A percentile compares a stretch with the other conserved stretches of the same genome.
Evolutionary conservation across 2,329 filamentous ascomycete genomes (phyloP).

Genomic region (Xylaria sp.): DNA sequence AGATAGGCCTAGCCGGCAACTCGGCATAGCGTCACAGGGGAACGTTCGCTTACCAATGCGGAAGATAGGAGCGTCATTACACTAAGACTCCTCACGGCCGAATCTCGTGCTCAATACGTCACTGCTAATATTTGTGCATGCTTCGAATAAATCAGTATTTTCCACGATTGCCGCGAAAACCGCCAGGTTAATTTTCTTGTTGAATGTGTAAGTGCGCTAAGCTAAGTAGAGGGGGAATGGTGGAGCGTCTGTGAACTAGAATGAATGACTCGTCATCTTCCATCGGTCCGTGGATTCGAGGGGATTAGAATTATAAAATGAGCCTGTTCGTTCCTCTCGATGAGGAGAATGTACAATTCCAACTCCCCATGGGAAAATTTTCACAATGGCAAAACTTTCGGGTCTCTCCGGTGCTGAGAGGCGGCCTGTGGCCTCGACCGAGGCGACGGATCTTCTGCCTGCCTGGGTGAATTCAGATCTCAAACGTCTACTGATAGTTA

Average conservation of each 20-base stretch:
- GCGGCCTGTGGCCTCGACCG: conserved; percentile 7
- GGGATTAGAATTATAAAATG: background rate
- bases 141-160: background rate
- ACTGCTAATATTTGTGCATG: background rate
- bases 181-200: conserved; percentile 26
- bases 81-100: conserved; percentile 7
- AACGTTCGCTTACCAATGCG: background rate
- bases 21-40: conserved; percentile 6
- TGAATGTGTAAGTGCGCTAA: conserved; percentile 21
- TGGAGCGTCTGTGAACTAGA: conserved; percentile 16
- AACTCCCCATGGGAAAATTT: background rate
- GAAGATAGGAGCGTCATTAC: conserved; percentile 8
- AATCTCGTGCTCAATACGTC: conserved; percentile 2
- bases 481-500: conserved; percentile 28
- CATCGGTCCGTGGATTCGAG: conserved; percentile 9
- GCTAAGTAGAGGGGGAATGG: conserved; percentile 27
- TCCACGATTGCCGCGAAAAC: conserved; percentile 25
- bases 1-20: conserved; percentile 19
- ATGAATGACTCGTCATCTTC: conserved; percentile 31
- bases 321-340: background rate
- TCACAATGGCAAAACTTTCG: conserved; percentile 11
- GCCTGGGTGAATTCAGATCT: conserved; percentile 37
- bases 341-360: background rate
- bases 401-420: background rate
- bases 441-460: conserved; percentile 17